Conservation (phyloP, 345 rosid genomes). For the Barbarea vulgaris region DNA sequence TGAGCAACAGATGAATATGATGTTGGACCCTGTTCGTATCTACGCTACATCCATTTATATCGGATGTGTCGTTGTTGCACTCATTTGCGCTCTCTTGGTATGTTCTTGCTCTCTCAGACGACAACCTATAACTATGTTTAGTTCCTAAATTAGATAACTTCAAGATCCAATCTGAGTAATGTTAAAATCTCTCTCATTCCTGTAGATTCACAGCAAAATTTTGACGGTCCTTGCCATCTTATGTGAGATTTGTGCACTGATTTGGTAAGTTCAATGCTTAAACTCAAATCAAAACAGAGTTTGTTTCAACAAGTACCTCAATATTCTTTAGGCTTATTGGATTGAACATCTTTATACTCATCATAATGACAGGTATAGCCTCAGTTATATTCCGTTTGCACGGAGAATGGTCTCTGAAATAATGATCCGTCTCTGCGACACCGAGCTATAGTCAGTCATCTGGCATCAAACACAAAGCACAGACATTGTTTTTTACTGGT, state of each 20-base stretch:
- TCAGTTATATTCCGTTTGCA: slow-evolving; percentile 91
- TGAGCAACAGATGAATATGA: slow-evolving; percentile 76
- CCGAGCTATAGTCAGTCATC: slow-evolving; percentile 61
- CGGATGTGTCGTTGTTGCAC: slow-evolving; percentile 73
- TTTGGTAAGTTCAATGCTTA: slow-evolving; percentile 61
- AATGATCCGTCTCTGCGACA: slow-evolving; percentile 82
- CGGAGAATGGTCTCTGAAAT: slow-evolving; percentile 74
- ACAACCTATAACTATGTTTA: background rate
- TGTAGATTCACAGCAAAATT: slow-evolving; percentile 86
- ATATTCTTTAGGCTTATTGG: background rate
- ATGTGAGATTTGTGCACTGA: slow-evolving; percentile 83
- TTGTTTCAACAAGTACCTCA: background rate
- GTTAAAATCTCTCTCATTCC: background rate
- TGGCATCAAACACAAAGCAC: background rate
- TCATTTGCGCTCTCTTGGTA: slow-evolving; percentile 89
- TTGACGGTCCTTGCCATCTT: slow-evolving; percentile 73
- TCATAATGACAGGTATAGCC: slow-evolving; percentile 69
- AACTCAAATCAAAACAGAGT: background rate
- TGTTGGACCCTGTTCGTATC: slow-evolving; percentile 76
- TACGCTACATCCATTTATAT: slow-evolving; percentile 76
- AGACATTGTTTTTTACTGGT: background rate
- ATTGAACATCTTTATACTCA: slow-evolving; percentile 27
- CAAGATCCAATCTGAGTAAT: background rate
- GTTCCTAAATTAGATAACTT: background rate
- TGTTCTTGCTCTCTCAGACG: slow-evolving; percentile 28